These are phyloP conservation scores for Cardamine chenopodiifolia DNA, from an alignment of 345 rosid genomes.

Conservation along the genomic window DNA sequence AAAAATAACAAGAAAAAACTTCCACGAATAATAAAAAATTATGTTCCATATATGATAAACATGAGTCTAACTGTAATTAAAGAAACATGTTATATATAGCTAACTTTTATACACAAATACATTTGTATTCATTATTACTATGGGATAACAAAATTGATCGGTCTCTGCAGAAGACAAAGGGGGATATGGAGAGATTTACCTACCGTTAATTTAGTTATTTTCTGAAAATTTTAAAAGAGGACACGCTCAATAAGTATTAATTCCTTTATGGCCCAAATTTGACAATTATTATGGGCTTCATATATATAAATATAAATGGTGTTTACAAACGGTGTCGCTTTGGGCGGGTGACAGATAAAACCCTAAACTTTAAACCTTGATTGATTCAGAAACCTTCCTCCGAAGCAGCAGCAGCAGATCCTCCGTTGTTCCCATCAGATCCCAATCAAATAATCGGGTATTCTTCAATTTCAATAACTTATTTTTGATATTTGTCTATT, in stretches of 20 bases:
- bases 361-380: conserved; percentile 32
- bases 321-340: neutral
- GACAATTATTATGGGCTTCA: neutral
- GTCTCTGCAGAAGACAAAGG: neutral
- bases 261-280: neutral
- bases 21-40: neutral
- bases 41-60: neutral
- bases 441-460: conserved; percentile 4
- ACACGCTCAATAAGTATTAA: neutral
- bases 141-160: neutral
- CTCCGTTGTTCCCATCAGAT: conserved; percentile 6
- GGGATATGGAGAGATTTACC: neutral
- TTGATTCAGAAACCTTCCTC: neutral
- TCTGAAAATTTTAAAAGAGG: neutral
- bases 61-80: neutral
- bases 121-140: neutral
- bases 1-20: too few species aligned
- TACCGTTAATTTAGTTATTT: neutral
- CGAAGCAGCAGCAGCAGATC: neutral
- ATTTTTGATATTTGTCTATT: neutral
- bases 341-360: neutral
- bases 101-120: neutral
- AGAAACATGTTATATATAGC: neutral
- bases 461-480: neutral
- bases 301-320: neutral